Evolutionary conservation across 768 basidiomycete genomes (phyloP), one percentile per base, ranked within the genome.

Genomic region (Mycena crocata): DNA sequence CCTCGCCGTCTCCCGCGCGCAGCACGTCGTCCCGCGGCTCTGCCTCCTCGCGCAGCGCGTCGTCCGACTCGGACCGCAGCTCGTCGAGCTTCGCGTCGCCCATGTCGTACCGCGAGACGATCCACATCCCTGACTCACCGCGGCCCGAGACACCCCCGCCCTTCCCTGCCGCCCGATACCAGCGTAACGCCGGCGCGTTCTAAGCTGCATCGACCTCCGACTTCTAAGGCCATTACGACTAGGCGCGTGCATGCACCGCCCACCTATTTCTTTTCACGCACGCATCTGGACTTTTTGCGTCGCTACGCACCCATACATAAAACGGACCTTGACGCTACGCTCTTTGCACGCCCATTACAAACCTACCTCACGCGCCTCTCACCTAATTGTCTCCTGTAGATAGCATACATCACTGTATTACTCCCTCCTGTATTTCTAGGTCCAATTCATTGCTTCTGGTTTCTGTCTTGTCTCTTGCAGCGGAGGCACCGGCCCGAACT

Each of bases 191-290:
- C 21, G 14, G 50, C 24, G 69, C 69, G 28, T 70, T 70, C 62
- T 70, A 26, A 63, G 44, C 37, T 15, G 10, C 26, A 30, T 23
- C 28, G 1, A 21, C 14, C 46, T 26, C 35, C 57, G 30, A 23
- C 31, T 14, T n/a, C 30, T 15, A 44, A 42, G 89, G 65, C 84
- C 90, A 48, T 87, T 89, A 69, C 75, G 91, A n/a, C n/a, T n/a
- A n/a, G n/a, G n/a, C 35, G 54, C 39, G 24, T 40, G 61, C 51
- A 26, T 54, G 60, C 45, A 54, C 62, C 54, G n/a, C n/a, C n/a
- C n/a, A n/a, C n/a, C n/a, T n/a, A n/a, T n/a, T n/a, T n/a, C n/a
- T n/a, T n/a, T n/a, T n/a, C 37, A 28, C 48, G 3, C 45, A 46
- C 46, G 12, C n/a, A 13, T n/a, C n/a, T n/a, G n/a, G n/a, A n/a